Conservation (phyloP, 345 rosid species). For the Fremontodendron californicum region DNA sequence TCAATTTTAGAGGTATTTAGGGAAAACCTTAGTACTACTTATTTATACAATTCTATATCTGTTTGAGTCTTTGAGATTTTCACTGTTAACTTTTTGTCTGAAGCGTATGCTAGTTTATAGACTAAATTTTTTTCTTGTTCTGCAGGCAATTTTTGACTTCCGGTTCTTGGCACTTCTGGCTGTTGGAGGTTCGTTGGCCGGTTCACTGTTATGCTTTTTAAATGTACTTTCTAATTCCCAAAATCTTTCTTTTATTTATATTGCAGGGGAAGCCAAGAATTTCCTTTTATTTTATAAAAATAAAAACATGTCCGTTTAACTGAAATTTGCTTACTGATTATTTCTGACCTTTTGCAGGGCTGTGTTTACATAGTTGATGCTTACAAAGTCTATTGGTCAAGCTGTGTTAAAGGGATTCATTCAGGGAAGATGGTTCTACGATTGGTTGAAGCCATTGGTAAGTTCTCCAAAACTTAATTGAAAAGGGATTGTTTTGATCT, state of each 20-base stretch:
- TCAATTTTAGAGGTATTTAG: neutral
- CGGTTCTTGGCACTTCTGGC: constrained; percentile 87
- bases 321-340: neutral
- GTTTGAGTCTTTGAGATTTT: too few species aligned
- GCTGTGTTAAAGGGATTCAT: constrained; percentile 76
- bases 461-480: neutral
- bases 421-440: constrained; percentile 84
- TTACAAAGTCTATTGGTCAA: constrained; percentile 76
- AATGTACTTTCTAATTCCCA: constrained; percentile 47
- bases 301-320: neutral
- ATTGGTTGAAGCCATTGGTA: constrained; percentile 91
- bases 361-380: constrained; percentile 74
- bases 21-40: too few species aligned
- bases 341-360: constrained; percentile 68
- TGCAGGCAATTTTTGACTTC: constrained; percentile 79
- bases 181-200: constrained; percentile 80
- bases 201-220: constrained; percentile 81
- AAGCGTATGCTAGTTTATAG: neutral
- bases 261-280: neutral
- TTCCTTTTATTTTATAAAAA: neutral
- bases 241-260: neutral
- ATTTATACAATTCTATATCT: too few species aligned
- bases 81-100: too few species aligned
- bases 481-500: neutral
- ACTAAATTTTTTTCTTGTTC: constrained; percentile 8